Base-by-base conservation (phyloP, 2,329 filamentous ascomycete species). In the Thelonectria rubi region DNA sequence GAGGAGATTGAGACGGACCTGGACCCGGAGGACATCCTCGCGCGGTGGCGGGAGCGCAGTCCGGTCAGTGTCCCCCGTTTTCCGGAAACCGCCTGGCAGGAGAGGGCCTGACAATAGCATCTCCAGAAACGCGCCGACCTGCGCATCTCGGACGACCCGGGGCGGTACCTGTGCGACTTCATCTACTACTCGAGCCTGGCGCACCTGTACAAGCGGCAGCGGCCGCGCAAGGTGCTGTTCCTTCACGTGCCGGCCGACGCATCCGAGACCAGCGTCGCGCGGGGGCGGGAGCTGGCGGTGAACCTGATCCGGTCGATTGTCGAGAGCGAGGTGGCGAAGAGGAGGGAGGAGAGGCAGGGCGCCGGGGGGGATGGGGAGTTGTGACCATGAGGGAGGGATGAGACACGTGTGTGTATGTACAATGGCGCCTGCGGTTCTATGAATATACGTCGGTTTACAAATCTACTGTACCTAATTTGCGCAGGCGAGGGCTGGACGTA, bases 91-190 rank as follows among this genome's bases (percentile, higher is more conserved):
- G 14, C 32, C 18, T 8, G 39, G 18, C 24, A 34, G 17, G 17
- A 20, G 5, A 7, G 1, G 15, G 15, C 7, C 66, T 69, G 50
- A 69, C 42, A 3, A 63, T 55, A 62, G 6, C 17, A 14, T 32
- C n/a, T n/a, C 9, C 56, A 80, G 80, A 69, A 74, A 45, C 73
- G 77, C 46, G 65, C 76, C 51, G 81, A 84, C 64, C 74, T 88
- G 8, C 82, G 86, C 32, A 79, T 91, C 40, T 92, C 89, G 0
- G 83, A 88, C 45, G 88, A 94, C 66, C 87, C 91, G 0, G 91
- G 91, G 3, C 84, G 84, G 18, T 94, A 90, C 74, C 80, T 93
- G 15, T 94, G 91, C 76, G 91, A 94, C 73, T 94, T 91, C 72
- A 92, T 91, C 67, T 92, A 90, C 75, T 93, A 88, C 76, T 87